Evolutionary conservation across 768 basidiomycete genomes (phyloP), one percentile per base, ranked within the genome.

Genomic region (Dentipellis fragilis): DNA sequence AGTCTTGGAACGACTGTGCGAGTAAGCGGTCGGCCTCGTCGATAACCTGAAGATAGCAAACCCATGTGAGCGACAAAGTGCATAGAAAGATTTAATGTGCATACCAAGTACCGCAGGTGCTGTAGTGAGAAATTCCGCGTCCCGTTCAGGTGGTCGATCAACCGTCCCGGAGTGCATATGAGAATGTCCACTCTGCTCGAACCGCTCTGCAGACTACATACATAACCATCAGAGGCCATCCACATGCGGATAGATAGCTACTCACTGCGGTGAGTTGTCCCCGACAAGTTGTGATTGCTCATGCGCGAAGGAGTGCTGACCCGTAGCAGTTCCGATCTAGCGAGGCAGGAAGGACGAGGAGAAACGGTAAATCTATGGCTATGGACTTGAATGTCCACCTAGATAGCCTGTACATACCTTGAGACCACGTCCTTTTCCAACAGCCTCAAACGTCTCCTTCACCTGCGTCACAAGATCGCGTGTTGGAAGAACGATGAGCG

Each of bases 11-110:
- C 1, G 91, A 92, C 67, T 97, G 93, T 10, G 89, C 87, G 9
- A 99, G 77, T 0, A 99, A 77, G n/a, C 93, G 81, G 66, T 99
- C 96, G 0, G 96, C 96, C 71, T 99, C 96, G 68, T 99, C 96
- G 55, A 99, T 91, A 29, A 98, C 85, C 93, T 95, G 56, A 40
- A 55, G 11, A 21, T 17, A 29, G 35, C 23, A 22, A 37, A 49
- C 12, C 29, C 6, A 29, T 29, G 6, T 29, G 29, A 29, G 29
- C 6, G 29, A 6, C 29, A 3, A 29, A 29, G 17, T 12, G 10
- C 49, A n/a, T 55, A 8, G 22, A 16, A 2, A 6, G 12, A n/a
- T 21, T 5, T 7, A 29, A 29, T 29, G 14, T 34, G 73, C 85
- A 23, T 64, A 92, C 95, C 57, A 98, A 73, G 69, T 93, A 98